A percentile compares a stretch with the other conserved stretches of the same genome.
phyloP scores from a whole-genome alignment of 768 basidiomycete species.

The Cantharellus anzutake region DNA sequence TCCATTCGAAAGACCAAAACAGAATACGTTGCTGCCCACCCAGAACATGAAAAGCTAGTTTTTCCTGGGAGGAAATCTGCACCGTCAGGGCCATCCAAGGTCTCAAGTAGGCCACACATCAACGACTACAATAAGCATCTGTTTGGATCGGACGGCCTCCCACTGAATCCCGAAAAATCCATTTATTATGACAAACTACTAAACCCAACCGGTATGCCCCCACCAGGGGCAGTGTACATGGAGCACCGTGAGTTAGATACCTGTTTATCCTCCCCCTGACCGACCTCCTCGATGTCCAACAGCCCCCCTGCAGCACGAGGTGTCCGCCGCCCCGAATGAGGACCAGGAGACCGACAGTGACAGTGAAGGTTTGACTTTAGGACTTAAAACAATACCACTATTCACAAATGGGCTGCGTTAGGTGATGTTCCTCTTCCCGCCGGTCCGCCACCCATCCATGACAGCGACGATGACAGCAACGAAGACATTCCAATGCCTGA shows the following conservation, averaged over 20 bases:
- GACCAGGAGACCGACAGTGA: too few species aligned
- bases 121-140: conserved; percentile 18
- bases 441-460: conserved; percentile 5
- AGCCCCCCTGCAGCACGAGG: not conserved
- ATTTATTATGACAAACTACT: conserved; percentile 84
- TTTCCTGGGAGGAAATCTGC: conserved; percentile 22
- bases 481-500: conserved; percentile 85
- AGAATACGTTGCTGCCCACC: conserved; percentile 83
- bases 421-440: conserved; percentile 10
- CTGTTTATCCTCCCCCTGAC: not conserved
- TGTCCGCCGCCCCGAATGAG: too few species aligned
- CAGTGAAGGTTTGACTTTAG: too few species aligned
- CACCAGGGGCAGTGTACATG: conserved; percentile 92
- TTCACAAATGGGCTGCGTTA: not conserved
- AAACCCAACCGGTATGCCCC: conserved; percentile 86
- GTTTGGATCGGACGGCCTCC: conserved; percentile 65
- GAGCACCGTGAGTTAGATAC: conserved; percentile 47
- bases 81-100: not conserved
- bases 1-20: conserved; percentile 75
- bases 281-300: conserved; percentile 2
- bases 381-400: too few species aligned
- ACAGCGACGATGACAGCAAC: conserved; percentile 26
- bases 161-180: conserved; percentile 79
- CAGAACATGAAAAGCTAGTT: conserved; percentile 75
- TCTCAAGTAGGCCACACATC: not conserved